Evolutionary conservation across 2,329 filamentous ascomycete species (phyloP).

Genomic region (Colletotrichum liaoningense): DNA sequence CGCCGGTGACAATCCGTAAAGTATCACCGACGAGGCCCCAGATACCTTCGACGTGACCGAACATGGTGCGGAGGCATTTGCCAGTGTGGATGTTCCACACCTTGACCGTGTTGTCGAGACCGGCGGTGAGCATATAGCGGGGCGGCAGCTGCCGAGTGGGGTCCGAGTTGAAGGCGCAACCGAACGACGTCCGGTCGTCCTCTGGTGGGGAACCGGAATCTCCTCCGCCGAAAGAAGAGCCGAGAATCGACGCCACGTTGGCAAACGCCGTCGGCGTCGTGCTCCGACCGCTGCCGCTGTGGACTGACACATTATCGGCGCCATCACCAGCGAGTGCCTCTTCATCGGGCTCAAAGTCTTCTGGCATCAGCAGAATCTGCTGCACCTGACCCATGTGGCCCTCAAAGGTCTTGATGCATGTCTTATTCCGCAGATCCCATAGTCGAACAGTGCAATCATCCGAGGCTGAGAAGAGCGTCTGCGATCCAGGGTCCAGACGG

Average conservation of each 20-base stretch:
- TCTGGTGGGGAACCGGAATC: constrained; percentile 39
- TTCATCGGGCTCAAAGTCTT: constrained; percentile 91
- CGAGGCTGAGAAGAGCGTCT: constrained; percentile 91
- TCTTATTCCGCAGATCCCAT: constrained; percentile 90
- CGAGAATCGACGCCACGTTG: constrained; percentile 36
- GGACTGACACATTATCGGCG: constrained; percentile 65
- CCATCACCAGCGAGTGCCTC: constrained; percentile 58
- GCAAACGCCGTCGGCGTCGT: constrained; percentile 48
- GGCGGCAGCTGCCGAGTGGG: constrained; percentile 78
- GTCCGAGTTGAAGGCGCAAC: constrained; percentile 71
- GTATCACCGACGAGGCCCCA: constrained; percentile 94
- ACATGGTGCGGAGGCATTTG: constrained; percentile 89
- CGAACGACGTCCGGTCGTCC: constrained; percentile 67
- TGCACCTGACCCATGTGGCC: constrained; percentile 97
- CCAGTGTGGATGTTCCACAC: constrained; percentile 86
- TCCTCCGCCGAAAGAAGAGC: constrained; percentile 36
- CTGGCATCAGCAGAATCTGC: constrained; percentile 85
- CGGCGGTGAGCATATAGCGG: constrained; percentile 92
- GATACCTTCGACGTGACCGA: constrained; percentile 95
- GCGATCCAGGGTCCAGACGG: constrained; percentile 82
- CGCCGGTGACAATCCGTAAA: constrained; percentile 86
- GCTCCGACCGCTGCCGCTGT: constrained; percentile 62
- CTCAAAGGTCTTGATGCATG: constrained; percentile 79
- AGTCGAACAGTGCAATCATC: constrained; percentile 93
- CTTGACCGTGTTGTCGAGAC: constrained; percentile 85